These are phyloP conservation scores for Salix caprea DNA, from an alignment of 345 rosid genomes.

Conservation along the genomic window DNA sequence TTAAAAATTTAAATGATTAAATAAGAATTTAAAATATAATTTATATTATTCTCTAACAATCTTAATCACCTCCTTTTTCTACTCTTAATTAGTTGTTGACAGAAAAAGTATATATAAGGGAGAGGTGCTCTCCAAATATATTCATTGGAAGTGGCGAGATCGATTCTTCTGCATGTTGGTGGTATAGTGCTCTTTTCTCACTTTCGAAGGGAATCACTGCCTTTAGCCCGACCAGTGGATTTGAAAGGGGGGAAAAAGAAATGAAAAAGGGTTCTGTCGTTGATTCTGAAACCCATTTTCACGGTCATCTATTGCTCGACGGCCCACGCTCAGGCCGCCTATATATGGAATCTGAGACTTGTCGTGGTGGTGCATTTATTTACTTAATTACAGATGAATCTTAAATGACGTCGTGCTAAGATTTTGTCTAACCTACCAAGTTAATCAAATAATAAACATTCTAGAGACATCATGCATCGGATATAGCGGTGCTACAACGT, in stretches of 20 bases:
- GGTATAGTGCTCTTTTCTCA: not conserved
- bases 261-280: not conserved
- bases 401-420: not conserved
- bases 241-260: not conserved
- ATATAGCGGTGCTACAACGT: not conserved
- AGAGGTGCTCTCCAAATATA: not conserved
- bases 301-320: not conserved
- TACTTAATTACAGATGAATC: not conserved
- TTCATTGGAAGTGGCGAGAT: not conserved
- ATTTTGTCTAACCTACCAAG: not conserved
- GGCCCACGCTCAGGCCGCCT: constrained; percentile 4
- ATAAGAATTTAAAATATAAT: rapidly evolving
- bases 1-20: too few species aligned
- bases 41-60: too few species aligned
- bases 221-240: constrained; percentile 13
- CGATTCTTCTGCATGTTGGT: not conserved
- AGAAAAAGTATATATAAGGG: not conserved
- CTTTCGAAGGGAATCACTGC: constrained; percentile 16
- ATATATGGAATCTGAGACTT: not conserved
- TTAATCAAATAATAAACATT: not conserved
- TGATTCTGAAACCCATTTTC: constrained; percentile 26
- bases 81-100: not conserved
- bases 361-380: not conserved
- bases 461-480: not conserved
- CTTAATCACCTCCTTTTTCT: not conserved